Conservation (phyloP, 768 basidiomycete genomes). For the Clitopilus passeckerianus region DNA sequence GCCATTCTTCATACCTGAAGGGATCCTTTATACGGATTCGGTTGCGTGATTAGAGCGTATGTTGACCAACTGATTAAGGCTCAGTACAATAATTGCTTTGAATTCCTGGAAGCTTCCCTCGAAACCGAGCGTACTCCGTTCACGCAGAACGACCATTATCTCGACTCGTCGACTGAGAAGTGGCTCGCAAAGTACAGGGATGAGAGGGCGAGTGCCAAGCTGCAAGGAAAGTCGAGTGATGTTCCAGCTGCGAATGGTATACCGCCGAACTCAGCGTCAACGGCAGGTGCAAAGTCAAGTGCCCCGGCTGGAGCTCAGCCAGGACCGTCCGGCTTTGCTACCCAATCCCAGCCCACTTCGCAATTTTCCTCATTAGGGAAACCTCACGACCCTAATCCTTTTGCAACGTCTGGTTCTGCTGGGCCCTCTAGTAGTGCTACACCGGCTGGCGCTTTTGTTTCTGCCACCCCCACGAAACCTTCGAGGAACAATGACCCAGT, state of each 20-base stretch:
- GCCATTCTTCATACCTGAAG: not conserved
- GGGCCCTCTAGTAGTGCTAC: not conserved
- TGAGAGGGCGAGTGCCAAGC: conserved; percentile 11
- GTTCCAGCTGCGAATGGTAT: not conserved
- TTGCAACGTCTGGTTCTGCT: not conserved
- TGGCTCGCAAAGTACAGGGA: conserved; percentile 29
- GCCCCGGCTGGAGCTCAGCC: not conserved
- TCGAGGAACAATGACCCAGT: not conserved
- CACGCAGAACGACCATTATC: conserved; percentile 36
- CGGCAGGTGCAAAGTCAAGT: not conserved
- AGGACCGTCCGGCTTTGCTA: not conserved
- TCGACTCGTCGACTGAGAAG: conserved; percentile 24
- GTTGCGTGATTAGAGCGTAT: conserved; percentile 3
- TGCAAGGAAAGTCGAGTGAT: not conserved
- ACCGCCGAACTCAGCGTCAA: too few species aligned
- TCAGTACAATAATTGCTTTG: conserved; percentile 11
- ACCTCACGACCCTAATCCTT: not conserved
- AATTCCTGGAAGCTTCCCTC: conserved; percentile 20
- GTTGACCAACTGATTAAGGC: conserved; percentile 10
- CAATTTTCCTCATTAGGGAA: not conserved
- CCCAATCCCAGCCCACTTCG: not conserved
- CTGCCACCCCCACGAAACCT: not conserved
- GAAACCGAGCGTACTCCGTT: conserved; percentile 29
- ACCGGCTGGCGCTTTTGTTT: not conserved
- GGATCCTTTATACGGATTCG: not conserved